Base-by-base conservation (phyloP, 495 filamentous ascomycete species). In the Podospora fimiseda region DNA sequence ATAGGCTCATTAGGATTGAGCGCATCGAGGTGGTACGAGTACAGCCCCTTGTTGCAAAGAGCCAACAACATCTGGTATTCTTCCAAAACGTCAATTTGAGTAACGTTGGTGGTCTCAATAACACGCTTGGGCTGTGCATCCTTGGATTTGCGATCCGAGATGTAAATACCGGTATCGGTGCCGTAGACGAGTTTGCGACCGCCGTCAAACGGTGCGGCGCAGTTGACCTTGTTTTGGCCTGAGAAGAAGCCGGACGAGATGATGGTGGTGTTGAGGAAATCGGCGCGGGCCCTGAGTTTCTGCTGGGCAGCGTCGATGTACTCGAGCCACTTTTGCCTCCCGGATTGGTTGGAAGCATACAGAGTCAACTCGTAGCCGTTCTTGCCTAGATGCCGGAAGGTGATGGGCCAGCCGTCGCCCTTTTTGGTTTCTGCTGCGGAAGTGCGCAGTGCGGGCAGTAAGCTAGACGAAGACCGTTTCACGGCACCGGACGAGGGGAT, bases 381-480 rank as follows among this genome's bases (percentile, higher is more conserved):
- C 64, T 91, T 94, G n/a, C 94, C 94, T 21, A 99, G 80, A 76
- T 97, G 94, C 48, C 86, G 82, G 77, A 99, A 97, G n/a, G 91
- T 97, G 60, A 99, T 93, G 1, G 94, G 94, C 69, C 87, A 90
- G 36, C 88, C 90, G 59, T 95, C 89, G 61, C 89, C 74, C 60
- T 74, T 74, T 53, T 74, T 73, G 40, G 71, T 66, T 19, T 80
- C 67, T 33, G 62, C 62, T 37, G 61, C 60, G 16, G 67, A 62
- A 30, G 61, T 77, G 48, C 84, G 82, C 49, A 87, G 79, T 21
- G 89, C 88, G 18, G 86, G 82, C 40, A 95, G 80, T 48, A 99
- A 70, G 66, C 88, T 89, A 0, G 91, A 93, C 3, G 93, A 95
- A 4, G 92, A 86, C 51, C 94, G 75, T 69, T 96, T 97, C 19